These are phyloP conservation scores for Blastocystis sp. DNA, from an alignment of 352 stramenopile species.

Conservation along the genomic window DNA sequence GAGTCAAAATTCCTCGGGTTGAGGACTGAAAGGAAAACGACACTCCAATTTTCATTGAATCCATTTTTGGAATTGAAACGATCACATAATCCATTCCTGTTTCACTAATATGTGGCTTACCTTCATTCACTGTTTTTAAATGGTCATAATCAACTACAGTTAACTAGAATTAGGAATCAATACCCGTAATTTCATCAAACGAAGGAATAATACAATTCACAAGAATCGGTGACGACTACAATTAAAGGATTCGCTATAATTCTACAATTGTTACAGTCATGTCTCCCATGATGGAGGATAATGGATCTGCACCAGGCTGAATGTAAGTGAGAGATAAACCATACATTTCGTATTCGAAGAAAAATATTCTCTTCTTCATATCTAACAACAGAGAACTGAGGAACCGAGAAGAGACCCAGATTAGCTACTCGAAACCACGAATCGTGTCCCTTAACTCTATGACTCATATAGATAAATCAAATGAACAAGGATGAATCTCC, in stretches of 20 bases:
- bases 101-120: background rate
- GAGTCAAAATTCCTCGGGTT: background rate
- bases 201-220: background rate
- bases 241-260: background rate
- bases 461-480: background rate
- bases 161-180: background rate
- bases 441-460: constrained; percentile 32
- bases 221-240: background rate
- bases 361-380: background rate
- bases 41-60: background rate
- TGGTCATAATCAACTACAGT: constrained; percentile 2
- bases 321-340: background rate
- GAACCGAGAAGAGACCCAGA: constrained; percentile 21
- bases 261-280: constrained; percentile 5
- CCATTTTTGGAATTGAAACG: constrained; percentile 12
- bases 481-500: constrained; percentile 44
- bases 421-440: background rate
- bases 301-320: background rate
- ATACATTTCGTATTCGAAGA: constrained; percentile 8
- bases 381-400: background rate
- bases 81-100: constrained; percentile 20
- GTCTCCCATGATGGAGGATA: constrained; percentile 7
- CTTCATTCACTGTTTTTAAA: background rate
- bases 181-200: constrained; percentile 42
- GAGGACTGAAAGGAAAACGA: background rate